Evolutionary conservation across 257 asterid species (phyloP), one percentile per base, ranked within the genome.

Genomic region (Nicotiana paniculata): DNA sequence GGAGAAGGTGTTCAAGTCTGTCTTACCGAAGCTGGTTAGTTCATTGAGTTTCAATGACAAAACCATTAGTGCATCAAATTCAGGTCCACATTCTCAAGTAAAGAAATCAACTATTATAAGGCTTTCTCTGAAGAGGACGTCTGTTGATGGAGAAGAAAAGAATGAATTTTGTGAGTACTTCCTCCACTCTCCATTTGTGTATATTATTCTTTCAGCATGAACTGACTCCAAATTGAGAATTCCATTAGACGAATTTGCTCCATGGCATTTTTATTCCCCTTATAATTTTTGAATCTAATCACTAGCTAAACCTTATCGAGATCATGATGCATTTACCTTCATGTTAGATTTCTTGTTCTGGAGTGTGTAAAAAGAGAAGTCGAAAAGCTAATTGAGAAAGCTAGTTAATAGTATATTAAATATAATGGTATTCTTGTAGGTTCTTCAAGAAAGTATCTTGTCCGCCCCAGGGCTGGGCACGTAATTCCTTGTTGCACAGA

Each of bases 31-130:
- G 33, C 88, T 93, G 77, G 89, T 90, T 81, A 91, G 93, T 85
- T 86, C 97, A 57, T 62, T 90, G 82, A 94, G 97, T 86, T 93
- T 93, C 69, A 96, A 91, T 58, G 95, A 94, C 62, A 91, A 86
- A 90, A 85, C 83, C 85, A 85, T 79, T 83, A 67, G 28, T 35
- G 70, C 89, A 81, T 67, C 88, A 83, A 85, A 75, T 81, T 74
- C 89, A 18, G 89, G 86, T 79, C 51, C 88, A 72, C 91, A 85
- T 59, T 83, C 95, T 81, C 98, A 91, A 81, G 85, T 84, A 83
- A 94, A 79, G 91, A 96, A 89, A 87, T 89, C 99, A 33, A 75
- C 97, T 54, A 93, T 92, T 61, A 90, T 93, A 66, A 91, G 97
- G 80, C 93, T 96, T 58, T 96, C 98, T 9, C 83, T 94, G 53